Evolutionary conservation across 1,284 basidiomycete genomes (phyloP), one percentile per base, ranked within the genome.

Genomic region (Grifola frondosa): DNA sequence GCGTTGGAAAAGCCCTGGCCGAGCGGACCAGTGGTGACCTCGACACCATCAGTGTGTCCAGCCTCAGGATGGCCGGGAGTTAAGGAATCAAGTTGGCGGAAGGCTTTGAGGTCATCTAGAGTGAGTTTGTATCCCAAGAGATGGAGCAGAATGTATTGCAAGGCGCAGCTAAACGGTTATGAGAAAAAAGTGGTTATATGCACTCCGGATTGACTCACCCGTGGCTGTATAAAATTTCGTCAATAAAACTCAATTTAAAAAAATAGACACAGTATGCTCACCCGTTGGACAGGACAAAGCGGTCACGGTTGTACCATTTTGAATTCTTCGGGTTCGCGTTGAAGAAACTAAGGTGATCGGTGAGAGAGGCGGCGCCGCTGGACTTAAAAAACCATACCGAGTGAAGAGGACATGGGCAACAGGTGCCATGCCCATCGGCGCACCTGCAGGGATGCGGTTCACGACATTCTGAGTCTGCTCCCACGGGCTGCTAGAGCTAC

Each of bases 11-110:
- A 88, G 62, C 92, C 92, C 70, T 97, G 94, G 37, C 94, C 94
- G 25, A 97, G 85, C 49, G 95, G 94, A 51, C 94, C 95, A 44
- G 95, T 97, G 57, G 94, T 97, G 53, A 97, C 92, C 71, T 97
- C 94, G 52, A 97, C 81, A 72, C 94, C 94, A 56, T 93, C 89
- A 17, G 92, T 94, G 66, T 94, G 88, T 47, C 82, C 78, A 44
- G 81, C 73, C 68, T 97, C 94, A 26, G 93, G 93, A 73, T 97
- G 93, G 59, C 94, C 94, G 30, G 91, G 91, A 36, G 92, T 95
- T 63, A 84, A 74, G 26, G 91, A 95, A 63, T 84, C 87, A 46
- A 97, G 63, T 68, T 97, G 93, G 61, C 88, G 81, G 74, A 91
- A 91, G 17, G 70, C 66, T 71, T 92, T 91, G 55, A 93, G 80